These are phyloP conservation scores for Boletus reticuloceps DNA, from an alignment of 768 basidiomycete genomes.

Conservation along the genomic window DNA sequence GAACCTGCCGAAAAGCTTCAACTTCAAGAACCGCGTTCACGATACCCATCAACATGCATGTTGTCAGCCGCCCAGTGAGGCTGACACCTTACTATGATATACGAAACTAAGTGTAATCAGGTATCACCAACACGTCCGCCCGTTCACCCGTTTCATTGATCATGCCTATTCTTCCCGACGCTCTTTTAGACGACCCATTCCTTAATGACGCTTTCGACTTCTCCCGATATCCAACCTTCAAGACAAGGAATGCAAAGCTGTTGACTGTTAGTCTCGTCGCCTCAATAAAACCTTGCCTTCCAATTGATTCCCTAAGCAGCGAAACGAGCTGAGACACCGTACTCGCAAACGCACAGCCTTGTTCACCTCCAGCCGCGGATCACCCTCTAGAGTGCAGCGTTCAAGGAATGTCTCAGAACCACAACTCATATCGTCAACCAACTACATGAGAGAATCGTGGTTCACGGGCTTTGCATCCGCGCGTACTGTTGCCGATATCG, in stretches of 20 bases:
- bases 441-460: conserved; percentile 18
- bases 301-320: neutral
- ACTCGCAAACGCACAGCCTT: neutral
- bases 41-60: neutral
- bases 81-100: conserved; percentile 6
- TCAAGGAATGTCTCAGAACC: conserved; percentile 25
- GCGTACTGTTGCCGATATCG: conserved; percentile 10
- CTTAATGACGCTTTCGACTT: conserved; percentile 21
- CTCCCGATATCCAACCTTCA: conserved; percentile 10
- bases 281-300: neutral
- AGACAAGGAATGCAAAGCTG: neutral
- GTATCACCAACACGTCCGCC: neutral
- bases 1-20: no score
- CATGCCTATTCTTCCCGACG: conserved; percentile 8
- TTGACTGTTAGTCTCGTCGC: conserved; percentile 7
- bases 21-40: no score
- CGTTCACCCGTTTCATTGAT: neutral
- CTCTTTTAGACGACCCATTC: conserved; percentile 21
- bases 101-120: neutral
- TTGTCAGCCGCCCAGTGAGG: conserved; percentile 15
- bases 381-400: neutral
- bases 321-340: neutral
- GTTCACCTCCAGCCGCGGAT: neutral
- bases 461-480: conserved; percentile 7
- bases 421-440: conserved; percentile 18